Base-by-base conservation (phyloP, 768 basidiomycete genomes). In the Harrya chromipes region DNA sequence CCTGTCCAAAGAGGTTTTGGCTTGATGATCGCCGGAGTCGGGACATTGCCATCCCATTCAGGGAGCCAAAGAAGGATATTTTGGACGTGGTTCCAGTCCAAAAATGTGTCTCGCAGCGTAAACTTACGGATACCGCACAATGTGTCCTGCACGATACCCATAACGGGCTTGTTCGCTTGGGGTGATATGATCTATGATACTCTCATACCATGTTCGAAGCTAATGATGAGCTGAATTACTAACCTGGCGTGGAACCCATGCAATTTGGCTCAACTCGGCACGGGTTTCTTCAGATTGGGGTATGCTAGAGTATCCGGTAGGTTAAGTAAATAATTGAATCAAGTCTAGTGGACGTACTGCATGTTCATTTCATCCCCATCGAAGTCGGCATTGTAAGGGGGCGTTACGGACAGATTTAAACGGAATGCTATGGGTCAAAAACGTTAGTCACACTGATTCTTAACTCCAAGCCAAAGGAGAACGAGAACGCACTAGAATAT, bases 281-380 rank as follows among this genome's bases (percentile, higher is more conserved):
- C 97, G 83, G 29, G 97, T 98, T 69, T 99, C 97, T 70, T 98
- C 97, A 50, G 90, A 94, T 66, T 99, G 97, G 21, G 97, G 97
- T 34, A 99, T 85, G 67, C 93, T 97, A 60, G 31, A 43, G 52
- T 27, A 51, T n/a, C 17, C 46, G 9, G 41, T 50, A 16, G 38
- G 48, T 54, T 23, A 48, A 47, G 40, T 40, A 50, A 39, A 57
- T 19, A 31, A n/a, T 36, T 7, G 40, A n/a, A 46, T 24, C 4
- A 24, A 40, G 20, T 16, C 31, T 6, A 17, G 27, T 26, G 17
- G n/a, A 85, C 90, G 42, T 80, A 95, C 93, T 98, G 97, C 88
- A 98, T 90, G 73, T 99, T 98, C 97, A 98, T 99, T 69, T 99
- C 97, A 63, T 98, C 97, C 58, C 97, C 97, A 64, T 98, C 97